phyloP scores from a whole-genome alignment of 2,329 filamentous ascomycete genomes.

The Aphanocladium album region DNA sequence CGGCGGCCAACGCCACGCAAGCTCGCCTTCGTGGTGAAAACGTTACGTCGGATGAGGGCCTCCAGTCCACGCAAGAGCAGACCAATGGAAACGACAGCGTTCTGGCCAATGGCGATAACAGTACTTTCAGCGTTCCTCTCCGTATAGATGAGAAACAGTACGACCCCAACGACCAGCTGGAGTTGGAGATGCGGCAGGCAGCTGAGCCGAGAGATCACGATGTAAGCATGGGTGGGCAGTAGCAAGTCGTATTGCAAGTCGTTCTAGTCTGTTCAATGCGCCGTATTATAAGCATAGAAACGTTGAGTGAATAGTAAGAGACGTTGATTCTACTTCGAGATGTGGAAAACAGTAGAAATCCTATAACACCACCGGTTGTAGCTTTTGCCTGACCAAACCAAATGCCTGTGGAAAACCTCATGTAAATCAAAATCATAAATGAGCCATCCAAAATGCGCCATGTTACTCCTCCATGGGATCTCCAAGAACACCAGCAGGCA shows the following conservation, averaged over 20 bases:
- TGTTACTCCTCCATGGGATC: conserved; percentile 57
- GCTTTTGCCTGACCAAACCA: conserved; percentile 7
- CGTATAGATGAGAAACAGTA: conserved; percentile 25
- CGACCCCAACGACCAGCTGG: conserved; percentile 49
- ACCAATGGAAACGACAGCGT: conserved; percentile 24
- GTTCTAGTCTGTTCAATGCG: neutral
- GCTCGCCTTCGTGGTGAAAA: conserved; percentile 40
- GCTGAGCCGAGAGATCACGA: conserved; percentile 42
- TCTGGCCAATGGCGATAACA: conserved; percentile 25
- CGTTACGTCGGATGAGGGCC: conserved; percentile 24
- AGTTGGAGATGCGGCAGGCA: conserved; percentile 50
- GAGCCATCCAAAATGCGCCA: conserved; percentile 5
- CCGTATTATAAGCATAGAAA: neutral
- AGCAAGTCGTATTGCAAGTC: neutral
- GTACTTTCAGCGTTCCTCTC: conserved; percentile 18
- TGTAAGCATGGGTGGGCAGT: conserved; percentile 46
- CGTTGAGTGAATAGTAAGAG: neutral
- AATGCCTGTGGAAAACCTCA: neutral
- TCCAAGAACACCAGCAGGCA: conserved; percentile 63
- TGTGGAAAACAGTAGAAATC: conserved; percentile 9
- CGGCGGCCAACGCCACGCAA: conserved; percentile 47
- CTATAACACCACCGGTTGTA: neutral
- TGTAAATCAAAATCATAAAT: conserved; percentile 4
- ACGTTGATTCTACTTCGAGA: neutral
- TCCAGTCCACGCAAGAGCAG: conserved; percentile 13